Evolutionary conservation across 1,139 yeast species (phyloP).

Genomic region (Pichia sp.): DNA sequence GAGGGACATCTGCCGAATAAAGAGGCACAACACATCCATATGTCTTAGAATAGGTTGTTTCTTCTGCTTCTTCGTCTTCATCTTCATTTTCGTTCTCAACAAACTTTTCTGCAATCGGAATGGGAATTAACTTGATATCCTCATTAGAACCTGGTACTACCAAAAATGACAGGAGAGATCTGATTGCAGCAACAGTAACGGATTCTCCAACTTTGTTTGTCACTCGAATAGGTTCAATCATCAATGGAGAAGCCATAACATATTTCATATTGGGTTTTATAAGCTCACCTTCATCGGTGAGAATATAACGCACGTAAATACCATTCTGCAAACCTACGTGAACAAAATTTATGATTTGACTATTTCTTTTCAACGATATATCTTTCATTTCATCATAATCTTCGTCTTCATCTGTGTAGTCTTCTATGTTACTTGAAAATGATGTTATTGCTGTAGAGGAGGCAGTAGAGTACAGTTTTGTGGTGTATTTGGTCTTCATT

Average conservation of each 20-base stretch:
- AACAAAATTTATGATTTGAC: conserved; percentile 29
- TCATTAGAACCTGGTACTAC: conserved; percentile 13
- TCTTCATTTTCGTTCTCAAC: conserved; percentile 11
- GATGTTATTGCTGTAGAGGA: conserved; percentile 44
- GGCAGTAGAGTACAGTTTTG: conserved; percentile 61
- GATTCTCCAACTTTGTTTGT: conserved; percentile 10
- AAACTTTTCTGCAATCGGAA: conserved; percentile 30
- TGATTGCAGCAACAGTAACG: conserved; percentile 6
- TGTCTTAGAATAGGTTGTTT: conserved; percentile 4
- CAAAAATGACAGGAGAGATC: conserved; percentile 9
- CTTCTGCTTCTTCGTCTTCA: conserved; percentile 6
- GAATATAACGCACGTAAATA: conserved; percentile 59
- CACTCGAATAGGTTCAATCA: conserved; percentile 36
- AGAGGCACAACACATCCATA: conserved; percentile 43
- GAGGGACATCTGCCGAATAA: conserved; percentile 59
- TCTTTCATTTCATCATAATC: conserved; percentile 18
- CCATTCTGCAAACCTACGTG: conserved; percentile 86
- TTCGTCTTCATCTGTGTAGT: conserved; percentile 15
- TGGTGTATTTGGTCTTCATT: conserved; percentile 60
- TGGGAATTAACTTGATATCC: conserved; percentile 42
- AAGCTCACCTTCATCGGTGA: conserved; percentile 61
- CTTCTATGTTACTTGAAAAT: conserved; percentile 31
- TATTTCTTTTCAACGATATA: conserved; percentile 8
- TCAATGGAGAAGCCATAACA: conserved; percentile 50
- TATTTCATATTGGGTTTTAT: conserved; percentile 68